Percentiles rank a stretch among this genome's conserved stretches.
Evolutionary conservation across 1,284 basidiomycete genomes (phyloP).

Genomic region (Ceratobasidium sp.): DNA sequence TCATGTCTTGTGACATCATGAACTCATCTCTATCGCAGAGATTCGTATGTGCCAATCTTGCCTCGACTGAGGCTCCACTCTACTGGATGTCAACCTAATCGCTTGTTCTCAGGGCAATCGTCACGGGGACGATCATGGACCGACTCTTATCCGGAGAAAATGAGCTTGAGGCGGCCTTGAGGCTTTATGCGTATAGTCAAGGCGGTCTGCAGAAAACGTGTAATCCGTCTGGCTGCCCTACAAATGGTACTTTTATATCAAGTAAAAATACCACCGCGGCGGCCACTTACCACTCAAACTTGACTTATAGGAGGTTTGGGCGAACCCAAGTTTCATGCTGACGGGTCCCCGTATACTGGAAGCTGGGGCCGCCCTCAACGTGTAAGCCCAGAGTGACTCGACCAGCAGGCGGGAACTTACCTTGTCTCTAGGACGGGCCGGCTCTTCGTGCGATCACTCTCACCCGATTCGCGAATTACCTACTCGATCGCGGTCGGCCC

Average conservation of each 20-base stretch:
- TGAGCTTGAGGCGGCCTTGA: constrained; percentile 47
- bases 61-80: background rate
- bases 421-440: constrained; percentile 53
- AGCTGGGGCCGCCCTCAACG: constrained; percentile 56
- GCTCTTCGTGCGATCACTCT: constrained; percentile 54
- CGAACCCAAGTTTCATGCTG: constrained; percentile 59
- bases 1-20: constrained; percentile 41
- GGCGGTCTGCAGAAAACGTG: constrained; percentile 50
- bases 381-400: constrained; percentile 36
- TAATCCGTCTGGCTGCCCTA: constrained; percentile 53
- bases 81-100: constrained; percentile 41
- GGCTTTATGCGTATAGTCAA: constrained; percentile 49
- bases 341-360: constrained; percentile 51
- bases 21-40: constrained; percentile 34
- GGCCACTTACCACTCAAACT: constrained; percentile 28
- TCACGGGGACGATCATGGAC: constrained; percentile 40
- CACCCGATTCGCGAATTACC: constrained; percentile 52
- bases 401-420: constrained; percentile 33
- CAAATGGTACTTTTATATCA: constrained; percentile 3
- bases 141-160: constrained; percentile 43
- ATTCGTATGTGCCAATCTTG: constrained; percentile 45
- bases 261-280: constrained; percentile 42
- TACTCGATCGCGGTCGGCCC: constrained; percentile 50
- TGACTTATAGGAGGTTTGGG: constrained; percentile 54
- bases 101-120: constrained; percentile 35